A percentile compares a stretch with the other conserved stretches of the same genome.
These are phyloP conservation scores for Leishmania gerbilli DNA, from an alignment of 208 protist genomes.

Conservation along the genomic window DNA sequence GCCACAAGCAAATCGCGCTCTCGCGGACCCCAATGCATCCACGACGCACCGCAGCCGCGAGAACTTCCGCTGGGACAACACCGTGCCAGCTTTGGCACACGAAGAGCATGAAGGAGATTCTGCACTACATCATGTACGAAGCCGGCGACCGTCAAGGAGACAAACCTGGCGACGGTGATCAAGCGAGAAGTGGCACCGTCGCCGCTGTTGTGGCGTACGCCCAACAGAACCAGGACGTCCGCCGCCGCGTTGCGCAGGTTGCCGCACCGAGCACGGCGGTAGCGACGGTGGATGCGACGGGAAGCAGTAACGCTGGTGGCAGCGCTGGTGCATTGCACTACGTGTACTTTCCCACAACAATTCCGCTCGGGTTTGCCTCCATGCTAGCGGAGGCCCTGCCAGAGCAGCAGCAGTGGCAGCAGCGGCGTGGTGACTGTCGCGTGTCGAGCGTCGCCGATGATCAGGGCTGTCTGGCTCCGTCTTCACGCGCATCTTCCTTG, in stretches of 20 bases:
- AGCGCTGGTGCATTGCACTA: slow-evolving; percentile 3
- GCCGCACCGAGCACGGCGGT: not conserved
- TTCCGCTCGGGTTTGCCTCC: slow-evolving; percentile 42
- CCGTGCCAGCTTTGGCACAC: slow-evolving; percentile 1
- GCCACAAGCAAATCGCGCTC: slow-evolving; percentile 34
- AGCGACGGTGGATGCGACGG: not conserved
- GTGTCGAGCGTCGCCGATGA: not conserved
- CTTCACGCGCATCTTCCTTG: not conserved
- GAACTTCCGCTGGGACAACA: not conserved
- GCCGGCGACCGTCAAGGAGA: slow-evolving; percentile 8
- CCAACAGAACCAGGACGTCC: slow-evolving; percentile 34
- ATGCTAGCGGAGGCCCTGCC: slow-evolving; percentile 23
- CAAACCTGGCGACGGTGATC: not conserved
- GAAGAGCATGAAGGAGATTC: slow-evolving; percentile 31
- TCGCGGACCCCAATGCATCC: slow-evolving; percentile 20
- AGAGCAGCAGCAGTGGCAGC: slow-evolving; percentile 18
- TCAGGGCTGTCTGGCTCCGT: not conserved
- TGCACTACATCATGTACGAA: slow-evolving; percentile 35
- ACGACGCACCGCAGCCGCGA: not conserved
- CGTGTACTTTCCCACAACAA: slow-evolving; percentile 32
- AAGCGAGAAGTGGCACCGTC: not conserved
- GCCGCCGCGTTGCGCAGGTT: slow-evolving; percentile 20
- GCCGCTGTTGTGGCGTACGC: slow-evolving; percentile 14
- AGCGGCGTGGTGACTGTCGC: not conserved
- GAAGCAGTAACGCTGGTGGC: not conserved